Evolutionary conservation across 164 flowering plant species (phyloP).

Genomic region (Echeveria elegans): DNA sequence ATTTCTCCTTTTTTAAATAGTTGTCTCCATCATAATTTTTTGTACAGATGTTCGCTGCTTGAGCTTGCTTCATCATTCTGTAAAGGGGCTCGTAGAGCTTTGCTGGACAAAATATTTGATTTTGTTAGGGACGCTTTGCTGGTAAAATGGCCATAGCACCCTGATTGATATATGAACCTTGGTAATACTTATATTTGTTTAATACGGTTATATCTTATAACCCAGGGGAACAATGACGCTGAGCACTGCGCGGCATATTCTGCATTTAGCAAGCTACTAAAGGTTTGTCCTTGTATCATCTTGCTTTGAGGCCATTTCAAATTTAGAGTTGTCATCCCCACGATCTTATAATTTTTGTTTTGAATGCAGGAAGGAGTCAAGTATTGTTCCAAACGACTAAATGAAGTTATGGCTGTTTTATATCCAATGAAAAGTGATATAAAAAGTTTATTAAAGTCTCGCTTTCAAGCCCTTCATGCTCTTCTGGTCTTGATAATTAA

Average conservation of each 20-base stretch:
- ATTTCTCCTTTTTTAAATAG: background rate
- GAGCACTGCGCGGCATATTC: slow-evolving; percentile 41
- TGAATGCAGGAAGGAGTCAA: background rate
- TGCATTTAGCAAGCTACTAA: slow-evolving; percentile 53
- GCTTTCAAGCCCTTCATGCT: background rate
- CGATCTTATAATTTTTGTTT: background rate
- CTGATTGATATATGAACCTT: background rate
- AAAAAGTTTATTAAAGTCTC: background rate
- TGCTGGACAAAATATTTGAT: slow-evolving; percentile 41
- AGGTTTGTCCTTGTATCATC: slow-evolving; percentile 35
- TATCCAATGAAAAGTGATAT: slow-evolving; percentile 1
- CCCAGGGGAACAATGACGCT: slow-evolving; percentile 34
- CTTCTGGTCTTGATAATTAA: slow-evolving; percentile 6
- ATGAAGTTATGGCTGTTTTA: background rate
- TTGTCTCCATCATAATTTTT: background rate
- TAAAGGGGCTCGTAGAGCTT: slow-evolving; percentile 67
- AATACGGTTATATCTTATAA: background rate
- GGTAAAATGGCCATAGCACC: slow-evolving; percentile 25
- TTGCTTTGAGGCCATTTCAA: background rate
- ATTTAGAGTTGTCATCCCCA: background rate
- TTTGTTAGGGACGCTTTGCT: slow-evolving; percentile 33
- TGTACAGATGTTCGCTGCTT: slow-evolving; percentile 44
- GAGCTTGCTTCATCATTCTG: slow-evolving; percentile 63
- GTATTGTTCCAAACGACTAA: background rate
- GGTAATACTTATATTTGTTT: background rate